A percentile compares a stretch with the other conserved stretches of the same genome.
Evolutionary conservation across 495 filamentous ascomycete genomes (phyloP).

Genomic region (Echria macrotheca): DNA sequence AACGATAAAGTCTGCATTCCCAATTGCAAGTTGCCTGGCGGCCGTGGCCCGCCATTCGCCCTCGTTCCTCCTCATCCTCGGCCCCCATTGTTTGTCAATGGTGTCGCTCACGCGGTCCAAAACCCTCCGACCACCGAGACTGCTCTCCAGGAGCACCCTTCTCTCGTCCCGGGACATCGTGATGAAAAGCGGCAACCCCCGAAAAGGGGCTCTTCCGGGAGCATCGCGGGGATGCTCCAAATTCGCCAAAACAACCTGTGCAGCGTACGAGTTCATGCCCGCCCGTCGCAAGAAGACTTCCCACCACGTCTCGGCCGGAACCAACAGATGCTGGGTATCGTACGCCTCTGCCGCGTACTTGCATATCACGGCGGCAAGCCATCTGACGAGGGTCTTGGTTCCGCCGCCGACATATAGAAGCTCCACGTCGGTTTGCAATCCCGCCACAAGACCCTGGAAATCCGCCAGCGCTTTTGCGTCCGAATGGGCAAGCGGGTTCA

Average conservation of each 20-base stretch:
- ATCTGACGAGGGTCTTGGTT: slow-evolving; percentile 50
- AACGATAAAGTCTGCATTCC: too few species aligned
- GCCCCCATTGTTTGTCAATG: slow-evolving; percentile 33
- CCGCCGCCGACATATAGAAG: slow-evolving; percentile 55
- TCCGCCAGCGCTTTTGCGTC: slow-evolving; percentile 51
- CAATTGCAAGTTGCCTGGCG: too few species aligned
- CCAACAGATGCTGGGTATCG: slow-evolving; percentile 22
- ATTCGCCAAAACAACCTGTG: slow-evolving; percentile 58
- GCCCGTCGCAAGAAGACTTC: slow-evolving; percentile 67
- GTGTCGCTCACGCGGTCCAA: slow-evolving; percentile 43
- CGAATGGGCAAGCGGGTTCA: slow-evolving; percentile 32
- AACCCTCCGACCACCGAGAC: slow-evolving; percentile 50
- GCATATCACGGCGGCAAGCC: slow-evolving; percentile 49
- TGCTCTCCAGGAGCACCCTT: slow-evolving; percentile 33
- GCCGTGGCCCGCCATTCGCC: too few species aligned
- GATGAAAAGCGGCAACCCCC: slow-evolving; percentile 53
- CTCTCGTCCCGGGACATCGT: slow-evolving; percentile 49
- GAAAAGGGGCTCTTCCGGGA: slow-evolving; percentile 14
- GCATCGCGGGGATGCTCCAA: slow-evolving; percentile 35
- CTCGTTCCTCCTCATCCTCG: too few species aligned
- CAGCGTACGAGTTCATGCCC: slow-evolving; percentile 77
- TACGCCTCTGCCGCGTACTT: slow-evolving; percentile 28
- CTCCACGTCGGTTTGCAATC: slow-evolving; percentile 35
- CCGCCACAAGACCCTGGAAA: slow-evolving; percentile 47
- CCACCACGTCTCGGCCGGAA: slow-evolving; percentile 57